These are phyloP conservation scores for Thuja plicata DNA, from an alignment of 83 land plant genomes.

Conservation along the genomic window DNA sequence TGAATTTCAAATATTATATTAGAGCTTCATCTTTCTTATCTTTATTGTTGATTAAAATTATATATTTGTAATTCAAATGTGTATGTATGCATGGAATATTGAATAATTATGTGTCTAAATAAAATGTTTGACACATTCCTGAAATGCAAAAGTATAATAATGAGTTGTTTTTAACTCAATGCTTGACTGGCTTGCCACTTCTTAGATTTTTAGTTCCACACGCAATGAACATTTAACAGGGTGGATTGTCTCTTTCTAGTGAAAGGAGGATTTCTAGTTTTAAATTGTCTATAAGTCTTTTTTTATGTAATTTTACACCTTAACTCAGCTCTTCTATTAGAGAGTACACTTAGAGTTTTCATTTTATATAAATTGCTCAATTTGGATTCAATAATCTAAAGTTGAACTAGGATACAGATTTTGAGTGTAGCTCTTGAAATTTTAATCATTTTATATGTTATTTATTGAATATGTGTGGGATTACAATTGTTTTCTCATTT, in stretches of 20 bases:
- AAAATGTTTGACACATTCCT: not conserved
- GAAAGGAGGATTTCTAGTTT: not conserved
- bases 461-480: not conserved
- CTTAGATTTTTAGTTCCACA: not conserved
- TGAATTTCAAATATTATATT: not conserved
- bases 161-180: not conserved
- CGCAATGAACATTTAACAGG: not conserved
- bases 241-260: not conserved
- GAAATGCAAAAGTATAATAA: not conserved
- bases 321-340: not conserved
- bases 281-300: not conserved
- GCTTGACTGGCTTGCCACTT: not conserved
- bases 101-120: not conserved
- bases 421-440: not conserved
- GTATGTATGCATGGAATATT: not conserved
- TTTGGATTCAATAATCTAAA: not conserved
- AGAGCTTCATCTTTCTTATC: not conserved
- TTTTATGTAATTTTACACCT: not conserved
- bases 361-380: not conserved
- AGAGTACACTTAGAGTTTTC: not conserved
- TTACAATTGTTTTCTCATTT: not conserved
- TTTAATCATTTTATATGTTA: not conserved
- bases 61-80: not conserved
- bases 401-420: not conserved
- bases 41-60: not conserved